Evolutionary conservation across 1,284 basidiomycete genomes (phyloP), one percentile per base, ranked within the genome.

Genomic region (Ceraceosorus bombacis): DNA sequence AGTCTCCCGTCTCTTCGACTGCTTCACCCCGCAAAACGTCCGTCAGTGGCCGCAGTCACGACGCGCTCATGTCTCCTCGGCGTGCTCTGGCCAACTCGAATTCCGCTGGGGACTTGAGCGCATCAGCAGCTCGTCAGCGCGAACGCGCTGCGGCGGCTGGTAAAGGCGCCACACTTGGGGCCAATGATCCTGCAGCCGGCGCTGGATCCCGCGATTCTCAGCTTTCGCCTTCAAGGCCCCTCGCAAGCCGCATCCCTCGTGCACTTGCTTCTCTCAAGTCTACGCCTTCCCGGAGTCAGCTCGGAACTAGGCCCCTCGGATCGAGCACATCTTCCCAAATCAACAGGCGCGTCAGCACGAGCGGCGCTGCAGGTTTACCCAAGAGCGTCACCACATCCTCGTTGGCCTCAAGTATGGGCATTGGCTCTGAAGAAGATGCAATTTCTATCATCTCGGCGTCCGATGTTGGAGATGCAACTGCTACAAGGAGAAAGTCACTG

Each of bases 1-100:
- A 89, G 46, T 85, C 90, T 61, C 88, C 88, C 78, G 80, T 83
- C 12, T 77, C 79, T 17, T 10, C n/a, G n/a, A 17, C 40, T n/a
- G 17, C 46, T 5, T 54, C 53, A 53, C 41, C 48, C 80, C 82
- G 46, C 81, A 82, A 4, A 78, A 81, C 53, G 3, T 60, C 57
- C 7, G 51, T 9, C 27, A 27, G 27, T 27, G 27, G 27, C 27
- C 27, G 27, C 27, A 27, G 27, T 27, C 27, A 27, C 27, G 27
- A 27, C 27, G 27, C 27, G 27, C 27, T 27, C 27, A 17, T 50
- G 10, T 39, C 56, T 9, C 17, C 15, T 7, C 52, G 40, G 27
- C 56, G 60, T 10, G 43, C 51, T 6, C 53, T 62, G 36, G 54
- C 27, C 43, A 62, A 63, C 9, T 60, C 58, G 2, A 62, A 43